Base-by-base conservation (phyloP, 805 yeast genomes). In the Clavispora santaluciae region DNA sequence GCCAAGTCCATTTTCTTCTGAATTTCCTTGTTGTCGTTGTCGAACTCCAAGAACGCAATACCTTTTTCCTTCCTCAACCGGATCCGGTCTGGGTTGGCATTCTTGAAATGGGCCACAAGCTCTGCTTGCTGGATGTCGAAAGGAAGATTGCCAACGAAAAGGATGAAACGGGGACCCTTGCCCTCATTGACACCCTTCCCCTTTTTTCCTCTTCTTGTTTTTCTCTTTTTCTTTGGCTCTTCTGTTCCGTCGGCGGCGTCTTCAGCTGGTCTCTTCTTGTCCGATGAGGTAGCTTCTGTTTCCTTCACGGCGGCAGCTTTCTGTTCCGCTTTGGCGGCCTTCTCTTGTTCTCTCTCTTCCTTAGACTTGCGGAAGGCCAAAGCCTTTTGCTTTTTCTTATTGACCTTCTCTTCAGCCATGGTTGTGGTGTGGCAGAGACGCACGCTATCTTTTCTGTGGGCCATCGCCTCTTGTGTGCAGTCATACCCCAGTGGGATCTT, bases 131-230 rank as follows among this genome's bases (percentile, higher is more conserved):
- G 73, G 17, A 80, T 64, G 40, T 79, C 81, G 58, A 78, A 86
- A 3, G 97, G 95, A 41, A 93, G 68, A 55, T 90, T 89, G 4
- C 99, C 99, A 7, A 90, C 87, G 64, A 93, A 93, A 23, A 93
- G 64, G 40, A 93, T 75, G 54, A 84, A 90, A 55, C 95, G 70
- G 41, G 79, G 83, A 13, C 78, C 82, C 47, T 57, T 63, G 7
- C 68, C 70, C 23, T 66, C 70, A 45, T 63, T 66, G 4, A 60
- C 63, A 10, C 80, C 82, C 59, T 73, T 79, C 16, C 85, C 85
- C 48, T 83, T 82, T 64, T 83, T 83, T 21, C 90, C 89, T 61
- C 86, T 72, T 66, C 91, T 76, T 3, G 90, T 81, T 60, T 84
- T 82, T 49, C 91, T 68, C 59, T 79, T 83, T 69, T 83, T 83